Evolutionary conservation across 176 grass and related monocot species (phyloP).

Genomic region (Aechmea fasciata): DNA sequence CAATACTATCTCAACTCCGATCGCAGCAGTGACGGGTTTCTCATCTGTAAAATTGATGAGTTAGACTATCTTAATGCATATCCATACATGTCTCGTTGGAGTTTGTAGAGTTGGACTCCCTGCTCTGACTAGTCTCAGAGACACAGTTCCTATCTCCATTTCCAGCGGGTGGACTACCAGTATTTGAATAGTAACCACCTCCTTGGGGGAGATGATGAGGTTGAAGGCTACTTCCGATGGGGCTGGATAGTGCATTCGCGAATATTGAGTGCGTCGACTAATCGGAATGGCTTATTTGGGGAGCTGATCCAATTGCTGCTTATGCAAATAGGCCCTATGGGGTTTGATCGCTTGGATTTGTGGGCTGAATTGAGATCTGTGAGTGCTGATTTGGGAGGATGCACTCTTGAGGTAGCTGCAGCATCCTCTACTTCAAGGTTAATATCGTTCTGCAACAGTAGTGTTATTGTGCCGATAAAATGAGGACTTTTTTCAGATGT

Average conservation of each 20-base stretch:
- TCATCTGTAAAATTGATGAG: constrained; percentile 14
- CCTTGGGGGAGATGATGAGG: constrained; percentile 52
- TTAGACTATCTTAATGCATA: constrained; percentile 55
- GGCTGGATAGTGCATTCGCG: constrained; percentile 65
- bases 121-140: constrained; percentile 38
- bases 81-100: constrained; percentile 78
- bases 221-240: constrained; percentile 49
- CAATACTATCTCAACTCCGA: not conserved
- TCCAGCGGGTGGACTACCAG: constrained; percentile 9
- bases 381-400: constrained; percentile 28
- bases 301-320: constrained; percentile 18
- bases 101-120: constrained; percentile 45
- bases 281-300: constrained; percentile 40
- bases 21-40: not conserved
- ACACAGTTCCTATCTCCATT: constrained; percentile 45
- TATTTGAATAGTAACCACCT: not conserved
- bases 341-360: constrained; percentile 32
- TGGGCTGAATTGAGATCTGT: constrained; percentile 29
- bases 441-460: constrained; percentile 64
- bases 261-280: constrained; percentile 66
- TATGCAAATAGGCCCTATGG: constrained; percentile 23
- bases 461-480: not conserved
- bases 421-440: constrained; percentile 59
- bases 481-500: not conserved
- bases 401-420: constrained; percentile 43